Evolutionary conservation across 2,329 filamentous ascomycete species (phyloP).

Genomic region (Fusarium sororula): DNA sequence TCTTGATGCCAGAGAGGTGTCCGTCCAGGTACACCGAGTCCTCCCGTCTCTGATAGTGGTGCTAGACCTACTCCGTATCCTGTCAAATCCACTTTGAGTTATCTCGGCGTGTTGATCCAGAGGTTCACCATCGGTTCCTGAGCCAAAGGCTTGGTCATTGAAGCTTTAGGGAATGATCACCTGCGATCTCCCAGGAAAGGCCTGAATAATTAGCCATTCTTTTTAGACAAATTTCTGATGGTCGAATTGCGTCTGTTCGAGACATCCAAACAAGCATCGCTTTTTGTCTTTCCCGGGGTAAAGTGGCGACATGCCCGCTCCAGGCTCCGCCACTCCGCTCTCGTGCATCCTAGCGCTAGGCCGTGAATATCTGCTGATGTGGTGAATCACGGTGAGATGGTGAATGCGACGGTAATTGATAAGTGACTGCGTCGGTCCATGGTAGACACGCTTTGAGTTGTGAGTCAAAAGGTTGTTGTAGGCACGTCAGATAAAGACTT

Average conservation of each 20-base stretch:
- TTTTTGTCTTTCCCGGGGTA: conserved; percentile 31
- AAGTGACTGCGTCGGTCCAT: conserved; percentile 18
- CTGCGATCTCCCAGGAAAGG: not conserved
- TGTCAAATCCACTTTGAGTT: conserved; percentile 8
- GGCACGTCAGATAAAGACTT: not conserved
- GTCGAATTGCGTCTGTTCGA: not conserved
- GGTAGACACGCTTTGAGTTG: not conserved
- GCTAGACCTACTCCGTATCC: not conserved
- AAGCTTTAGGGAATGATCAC: conserved; percentile 24
- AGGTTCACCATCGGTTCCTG: conserved; percentile 29
- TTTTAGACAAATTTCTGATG: not conserved
- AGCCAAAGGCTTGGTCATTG: conserved; percentile 5
- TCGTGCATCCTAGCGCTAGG: conserved; percentile 20
- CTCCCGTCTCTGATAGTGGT: not conserved
- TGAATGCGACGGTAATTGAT: conserved; percentile 26
- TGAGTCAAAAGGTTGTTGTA: not conserved
- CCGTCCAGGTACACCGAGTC: not conserved
- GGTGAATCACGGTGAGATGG: conserved; percentile 11
- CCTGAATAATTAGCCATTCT: not conserved
- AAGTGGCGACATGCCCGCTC: conserved; percentile 36
- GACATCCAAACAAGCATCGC: conserved; percentile 12
- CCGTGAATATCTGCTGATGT: conserved; percentile 26
- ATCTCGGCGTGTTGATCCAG: conserved; percentile 7
- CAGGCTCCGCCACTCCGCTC: conserved; percentile 28
- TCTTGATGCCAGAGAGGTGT: not conserved